Evolutionary conservation across 164 flowering plant species (phyloP).

Genomic region (Dillenia suffruticosa): DNA sequence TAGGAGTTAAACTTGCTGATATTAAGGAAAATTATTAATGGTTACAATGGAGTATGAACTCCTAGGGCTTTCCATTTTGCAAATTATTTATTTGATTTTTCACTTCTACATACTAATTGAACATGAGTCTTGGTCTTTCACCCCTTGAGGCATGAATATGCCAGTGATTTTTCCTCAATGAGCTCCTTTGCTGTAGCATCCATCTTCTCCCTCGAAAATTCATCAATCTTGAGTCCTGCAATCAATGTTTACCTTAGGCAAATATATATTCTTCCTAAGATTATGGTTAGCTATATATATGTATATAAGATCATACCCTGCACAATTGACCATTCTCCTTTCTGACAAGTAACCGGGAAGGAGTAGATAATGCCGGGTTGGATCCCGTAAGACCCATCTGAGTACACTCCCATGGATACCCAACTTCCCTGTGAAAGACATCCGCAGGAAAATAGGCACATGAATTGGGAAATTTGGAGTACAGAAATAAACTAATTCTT

Average conservation of each 20-base stretch:
- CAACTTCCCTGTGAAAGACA: slow-evolving; percentile 60
- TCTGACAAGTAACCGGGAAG: slow-evolving; percentile 83
- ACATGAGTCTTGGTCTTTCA: background rate
- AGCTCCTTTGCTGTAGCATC: slow-evolving; percentile 74
- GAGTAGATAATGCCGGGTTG: slow-evolving; percentile 77
- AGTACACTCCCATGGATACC: slow-evolving; percentile 93
- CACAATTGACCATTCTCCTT: slow-evolving; percentile 86
- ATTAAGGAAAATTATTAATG: no score
- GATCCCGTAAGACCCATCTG: slow-evolving; percentile 87
- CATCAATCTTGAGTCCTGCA: slow-evolving; percentile 76
- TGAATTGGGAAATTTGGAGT: background rate
- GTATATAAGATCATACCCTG: slow-evolving; percentile 42
- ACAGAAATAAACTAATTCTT: background rate
- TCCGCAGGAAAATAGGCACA: background rate
- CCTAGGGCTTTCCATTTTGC: no score
- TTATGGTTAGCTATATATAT: no score
- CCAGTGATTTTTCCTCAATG: slow-evolving; percentile 64
- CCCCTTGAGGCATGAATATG: slow-evolving; percentile 60
- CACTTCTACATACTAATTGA: no score
- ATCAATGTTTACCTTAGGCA: background rate
- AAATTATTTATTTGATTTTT: no score
- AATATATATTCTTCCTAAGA: no score
- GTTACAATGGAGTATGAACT: no score
- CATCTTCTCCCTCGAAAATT: slow-evolving; percentile 71
- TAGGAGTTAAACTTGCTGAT: no score